Percentiles rank a stretch among this genome's conserved stretches.
Evolutionary conservation across 768 basidiomycete genomes (phyloP).

Genomic region (Tulasnella sp.): DNA sequence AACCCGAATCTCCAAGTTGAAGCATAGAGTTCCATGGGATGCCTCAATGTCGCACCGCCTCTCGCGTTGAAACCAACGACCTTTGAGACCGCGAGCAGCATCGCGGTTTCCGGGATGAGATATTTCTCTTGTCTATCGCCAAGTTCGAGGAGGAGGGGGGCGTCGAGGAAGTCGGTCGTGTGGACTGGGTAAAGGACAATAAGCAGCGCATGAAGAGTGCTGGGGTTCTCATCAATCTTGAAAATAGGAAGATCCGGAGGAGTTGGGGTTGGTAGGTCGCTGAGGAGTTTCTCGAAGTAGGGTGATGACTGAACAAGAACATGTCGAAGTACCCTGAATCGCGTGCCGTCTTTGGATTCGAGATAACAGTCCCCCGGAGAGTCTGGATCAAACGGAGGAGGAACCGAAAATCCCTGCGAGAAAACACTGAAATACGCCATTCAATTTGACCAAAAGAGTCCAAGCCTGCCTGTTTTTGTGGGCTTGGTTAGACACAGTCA

Average conservation of each 20-base stretch:
- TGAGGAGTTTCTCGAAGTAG: neutral
- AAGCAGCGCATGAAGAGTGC: neutral
- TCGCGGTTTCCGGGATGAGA: neutral
- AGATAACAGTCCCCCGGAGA: neutral
- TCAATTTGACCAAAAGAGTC: neutral
- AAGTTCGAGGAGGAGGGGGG: neutral
- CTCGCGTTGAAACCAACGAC: neutral
- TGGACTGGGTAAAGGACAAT: neutral
- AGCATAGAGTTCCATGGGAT: constrained; percentile 4
- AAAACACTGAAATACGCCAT: neutral
- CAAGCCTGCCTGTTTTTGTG: neutral
- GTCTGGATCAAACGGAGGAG: neutral
- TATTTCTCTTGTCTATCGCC: neutral
- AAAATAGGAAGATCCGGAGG: neutral
- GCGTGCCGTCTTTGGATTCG: neutral
- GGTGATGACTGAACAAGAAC: neutral
- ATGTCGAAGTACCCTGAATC: neutral
- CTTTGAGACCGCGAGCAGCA: neutral
- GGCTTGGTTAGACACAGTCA: neutral
- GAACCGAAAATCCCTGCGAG: neutral
- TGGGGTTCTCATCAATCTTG: neutral
- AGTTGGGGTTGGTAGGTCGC: neutral
- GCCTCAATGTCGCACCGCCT: neutral
- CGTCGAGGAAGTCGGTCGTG: neutral
- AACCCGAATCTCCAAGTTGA: neutral